Evolutionary conservation across 2,329 filamentous ascomycete species (phyloP).

Genomic region (Aspergillus hiratsukae): DNA sequence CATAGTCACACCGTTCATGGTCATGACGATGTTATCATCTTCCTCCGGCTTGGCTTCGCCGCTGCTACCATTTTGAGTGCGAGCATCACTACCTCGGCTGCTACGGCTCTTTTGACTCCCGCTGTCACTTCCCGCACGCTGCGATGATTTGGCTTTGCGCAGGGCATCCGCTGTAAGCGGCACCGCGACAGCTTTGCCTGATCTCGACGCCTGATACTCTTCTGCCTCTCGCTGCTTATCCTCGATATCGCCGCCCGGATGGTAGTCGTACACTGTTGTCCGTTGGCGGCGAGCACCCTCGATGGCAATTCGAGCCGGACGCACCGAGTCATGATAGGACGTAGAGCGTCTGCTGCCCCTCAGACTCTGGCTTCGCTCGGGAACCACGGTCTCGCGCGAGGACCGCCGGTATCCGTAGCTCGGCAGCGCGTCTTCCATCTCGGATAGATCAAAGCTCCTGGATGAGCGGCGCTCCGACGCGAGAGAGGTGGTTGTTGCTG

Average conservation of each 20-base stretch:
- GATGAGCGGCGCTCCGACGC: slow-evolving; percentile 28
- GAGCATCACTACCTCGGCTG: slow-evolving; percentile 36
- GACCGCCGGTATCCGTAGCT: slow-evolving; percentile 28
- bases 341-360: slow-evolving; percentile 24
- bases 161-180: slow-evolving; percentile 35
- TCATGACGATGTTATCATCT: slow-evolving; percentile 36
- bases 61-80: slow-evolving; percentile 31
- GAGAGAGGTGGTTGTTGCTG: slow-evolving; percentile 25
- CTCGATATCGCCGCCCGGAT: slow-evolving; percentile 27
- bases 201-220: slow-evolving; percentile 36
- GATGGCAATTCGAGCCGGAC: slow-evolving; percentile 30
- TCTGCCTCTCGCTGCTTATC: slow-evolving; percentile 36
- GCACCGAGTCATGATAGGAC: slow-evolving; percentile 30
- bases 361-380: slow-evolving; percentile 32
- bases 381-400: slow-evolving; percentile 27
- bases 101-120: slow-evolving; percentile 40
- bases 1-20: slow-evolving; percentile 38
- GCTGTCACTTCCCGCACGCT: slow-evolving; percentile 34
- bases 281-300: slow-evolving; percentile 33
- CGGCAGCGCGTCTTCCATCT: slow-evolving; percentile 30
- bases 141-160: slow-evolving; percentile 26
- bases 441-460: slow-evolving; percentile 31
- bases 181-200: slow-evolving; percentile 19
- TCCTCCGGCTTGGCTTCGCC: slow-evolving; percentile 32
- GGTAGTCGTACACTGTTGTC: slow-evolving; percentile 28